Percentiles rank a stretch among this genome's conserved stretches.
Conservation (phyloP, 768 basidiomycete species). For the Lactifluus pinguis region DNA sequence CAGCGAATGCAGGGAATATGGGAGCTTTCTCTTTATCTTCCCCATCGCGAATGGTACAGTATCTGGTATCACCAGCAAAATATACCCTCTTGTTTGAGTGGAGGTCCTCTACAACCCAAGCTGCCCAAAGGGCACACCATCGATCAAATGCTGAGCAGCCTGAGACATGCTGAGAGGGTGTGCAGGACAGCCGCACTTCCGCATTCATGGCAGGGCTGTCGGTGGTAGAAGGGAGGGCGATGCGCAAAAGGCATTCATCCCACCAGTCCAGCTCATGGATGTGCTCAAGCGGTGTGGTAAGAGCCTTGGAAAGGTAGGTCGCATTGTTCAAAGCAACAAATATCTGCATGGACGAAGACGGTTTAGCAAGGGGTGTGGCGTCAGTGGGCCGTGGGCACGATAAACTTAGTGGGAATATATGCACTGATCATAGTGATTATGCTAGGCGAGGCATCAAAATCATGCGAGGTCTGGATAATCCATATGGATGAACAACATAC, state of each 20-base stretch:
- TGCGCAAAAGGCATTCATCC: conserved; percentile 26
- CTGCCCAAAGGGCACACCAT: conserved; percentile 54
- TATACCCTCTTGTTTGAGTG: conserved; percentile 39
- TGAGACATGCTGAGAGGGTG: conserved; percentile 58
- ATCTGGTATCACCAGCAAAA: conserved; percentile 68
- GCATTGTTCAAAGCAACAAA: conserved; percentile 40
- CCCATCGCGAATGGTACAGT: conserved; percentile 38
- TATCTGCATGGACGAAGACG: conserved; percentile 28
- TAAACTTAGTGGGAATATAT: background rate
- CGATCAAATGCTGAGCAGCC: conserved; percentile 41
- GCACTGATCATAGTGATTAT: conserved; percentile 33
- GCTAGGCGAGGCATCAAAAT: conserved; percentile 18
- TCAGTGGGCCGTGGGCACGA: background rate
- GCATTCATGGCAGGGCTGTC: conserved; percentile 9
- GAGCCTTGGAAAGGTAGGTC: conserved; percentile 24
- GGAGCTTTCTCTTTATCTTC: conserved; percentile 44
- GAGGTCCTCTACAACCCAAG: conserved; percentile 54
- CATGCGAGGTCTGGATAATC: background rate
- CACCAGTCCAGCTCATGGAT: conserved; percentile 47
- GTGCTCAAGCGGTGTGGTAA: conserved; percentile 26
- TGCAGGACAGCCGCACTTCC: conserved; percentile 45
- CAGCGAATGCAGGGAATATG: conserved; percentile 61
- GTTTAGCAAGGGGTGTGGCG: conserved; percentile 20
- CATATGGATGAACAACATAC: conserved; percentile 24
- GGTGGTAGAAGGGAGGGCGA: conserved; percentile 22